phyloP scores from a whole-genome alignment of 2,329 filamentous ascomycete species.

The Aspergillus thermomutatus region DNA sequence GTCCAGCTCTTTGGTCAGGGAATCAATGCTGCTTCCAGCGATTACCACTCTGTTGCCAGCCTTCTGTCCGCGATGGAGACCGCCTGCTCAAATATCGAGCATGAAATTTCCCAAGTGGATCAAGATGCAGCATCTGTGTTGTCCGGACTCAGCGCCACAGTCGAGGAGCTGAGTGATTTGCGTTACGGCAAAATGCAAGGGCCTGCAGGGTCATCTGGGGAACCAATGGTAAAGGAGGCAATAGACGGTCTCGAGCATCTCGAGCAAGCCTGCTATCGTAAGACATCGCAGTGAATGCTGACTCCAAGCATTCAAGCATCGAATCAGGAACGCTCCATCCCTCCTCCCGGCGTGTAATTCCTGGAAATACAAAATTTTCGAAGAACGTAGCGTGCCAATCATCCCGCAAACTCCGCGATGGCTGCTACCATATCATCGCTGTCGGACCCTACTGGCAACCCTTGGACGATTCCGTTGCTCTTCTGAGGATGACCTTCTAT shows the following conservation, averaged over 20 bases:
- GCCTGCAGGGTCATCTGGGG: slow-evolving; percentile 49
- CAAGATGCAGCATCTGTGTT: slow-evolving; percentile 61
- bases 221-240: slow-evolving; percentile 62
- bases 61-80: slow-evolving; percentile 67
- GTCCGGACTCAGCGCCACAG: slow-evolving; percentile 59
- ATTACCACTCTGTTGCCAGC: slow-evolving; percentile 59
- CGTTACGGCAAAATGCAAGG: slow-evolving; percentile 69
- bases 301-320: not conserved
- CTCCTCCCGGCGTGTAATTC: not conserved
- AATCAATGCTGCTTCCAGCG: slow-evolving; percentile 34
- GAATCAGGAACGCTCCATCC: not conserved
- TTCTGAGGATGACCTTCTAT: not conserved
- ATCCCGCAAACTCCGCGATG: no score
- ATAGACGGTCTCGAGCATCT: slow-evolving; percentile 63
- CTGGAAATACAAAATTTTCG: not conserved
- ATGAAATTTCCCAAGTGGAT: slow-evolving; percentile 64
- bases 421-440: not conserved
- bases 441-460: not conserved
- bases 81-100: slow-evolving; percentile 63
- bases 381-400: no score
- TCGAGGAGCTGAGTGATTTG: slow-evolving; percentile 75
- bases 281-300: slow-evolving; percentile 11
- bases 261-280: slow-evolving; percentile 58
- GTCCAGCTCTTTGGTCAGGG: slow-evolving; percentile 58
- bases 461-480: not conserved